Evolutionary conservation across 2,329 filamentous ascomycete genomes (phyloP), one percentile per base, ranked within the genome.

Genomic region (Cadophora gregata): DNA sequence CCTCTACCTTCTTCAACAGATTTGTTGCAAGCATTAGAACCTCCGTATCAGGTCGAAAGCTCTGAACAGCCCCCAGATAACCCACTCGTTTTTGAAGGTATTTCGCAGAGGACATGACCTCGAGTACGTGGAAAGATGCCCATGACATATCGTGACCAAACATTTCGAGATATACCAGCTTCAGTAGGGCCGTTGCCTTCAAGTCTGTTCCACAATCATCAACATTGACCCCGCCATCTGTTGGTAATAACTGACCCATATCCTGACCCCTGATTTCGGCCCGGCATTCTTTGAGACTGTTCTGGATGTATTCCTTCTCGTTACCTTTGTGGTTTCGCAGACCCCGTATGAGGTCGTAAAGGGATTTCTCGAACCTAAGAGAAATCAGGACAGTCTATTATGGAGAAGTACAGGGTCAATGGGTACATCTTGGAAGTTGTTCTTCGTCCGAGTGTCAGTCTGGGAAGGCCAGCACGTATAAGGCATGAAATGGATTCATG

Each of bases 111-210:
- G 94, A 97, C 96, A 99, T 99, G 81, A 99, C 96, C 81, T 99
- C 96, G 58, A 99, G 89, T 62, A 98, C 95, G 78, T 99, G 93
- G 81, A 99, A 99, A 14, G 94, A 94, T 4, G 96, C 96, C 96
- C 96, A 99, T 3, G 95, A 97, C 96, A 99, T 99, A 80, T 98
- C 96, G 78, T 98, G 92, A 16, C 96, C 96, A 73, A 98, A 94
- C 96, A 99, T 99, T 79, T 99, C 96, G 72, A 99, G 88, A 79
- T 99, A 99, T 62, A 97, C 90, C 74, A 99, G 86, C 83, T 99
- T 99, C 76, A 99, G 84, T 63, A 99, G 85, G 55, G 96, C 96
- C 38, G 93, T 98, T 24, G 96, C 94, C 84, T 99, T 99, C 80
- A 97, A 86, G 81, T 98, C 94, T 93, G 66, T 50, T 29, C 45